phyloP scores from a whole-genome alignment of 176 grass and related monocot species.

The Leersia perrieri region DNA sequence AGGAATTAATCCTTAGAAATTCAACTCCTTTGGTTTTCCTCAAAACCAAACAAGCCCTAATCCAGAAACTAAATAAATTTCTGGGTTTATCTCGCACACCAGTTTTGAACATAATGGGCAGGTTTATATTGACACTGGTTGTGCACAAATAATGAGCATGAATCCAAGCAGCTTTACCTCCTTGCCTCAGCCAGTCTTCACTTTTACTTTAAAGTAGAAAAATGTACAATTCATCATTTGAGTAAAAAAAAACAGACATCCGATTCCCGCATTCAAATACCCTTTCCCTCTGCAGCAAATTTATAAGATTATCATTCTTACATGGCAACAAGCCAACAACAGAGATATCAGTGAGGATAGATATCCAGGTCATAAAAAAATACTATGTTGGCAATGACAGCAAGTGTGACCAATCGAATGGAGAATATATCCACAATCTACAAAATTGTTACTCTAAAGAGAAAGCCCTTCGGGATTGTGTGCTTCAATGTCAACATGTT shows the following conservation, averaged over 20 bases:
- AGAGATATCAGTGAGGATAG: neutral
- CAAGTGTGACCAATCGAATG: conserved; percentile 3
- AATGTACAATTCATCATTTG: no score
- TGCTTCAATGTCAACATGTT: conserved; percentile 93
- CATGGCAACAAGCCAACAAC: neutral
- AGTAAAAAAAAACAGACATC: neutral
- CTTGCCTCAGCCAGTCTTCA: no score
- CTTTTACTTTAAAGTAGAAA: no score
- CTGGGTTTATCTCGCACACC: no score
- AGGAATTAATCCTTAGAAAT: no score
- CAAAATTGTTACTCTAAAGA: conserved; percentile 40
- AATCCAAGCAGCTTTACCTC: no score
- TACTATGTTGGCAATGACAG: conserved; percentile 14
- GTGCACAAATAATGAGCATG: no score
- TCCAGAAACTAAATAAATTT: no score
- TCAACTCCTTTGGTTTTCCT: no score
- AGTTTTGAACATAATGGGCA: no score
- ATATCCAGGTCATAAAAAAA: neutral
- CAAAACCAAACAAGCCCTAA: no score
- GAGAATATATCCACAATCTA: conserved; percentile 18
- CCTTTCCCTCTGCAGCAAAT: neutral
- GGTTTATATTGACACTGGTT: no score
- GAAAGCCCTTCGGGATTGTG: conserved; percentile 87
- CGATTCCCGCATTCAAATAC: neutral
- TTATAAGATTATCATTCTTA: conserved; percentile 10